A percentile compares a stretch with the other conserved stretches of the same genome.
phyloP scores from a whole-genome alignment of 176 grass and related monocot genomes.

The Panicum miliaceum region DNA sequence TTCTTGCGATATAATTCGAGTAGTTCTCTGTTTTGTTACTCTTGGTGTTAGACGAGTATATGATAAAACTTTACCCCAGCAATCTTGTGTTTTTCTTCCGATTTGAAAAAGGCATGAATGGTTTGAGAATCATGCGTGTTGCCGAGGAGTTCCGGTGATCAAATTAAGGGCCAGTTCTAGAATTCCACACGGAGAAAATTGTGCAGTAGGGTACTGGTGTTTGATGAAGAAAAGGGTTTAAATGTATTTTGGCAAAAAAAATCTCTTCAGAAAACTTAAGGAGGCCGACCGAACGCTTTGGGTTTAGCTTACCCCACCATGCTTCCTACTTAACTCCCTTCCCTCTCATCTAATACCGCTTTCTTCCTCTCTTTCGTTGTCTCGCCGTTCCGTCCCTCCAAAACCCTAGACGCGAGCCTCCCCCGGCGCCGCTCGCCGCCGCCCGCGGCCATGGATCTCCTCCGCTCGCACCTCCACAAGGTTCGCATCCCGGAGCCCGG shows the following conservation, averaged over 20 bases:
- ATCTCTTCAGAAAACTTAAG: background rate
- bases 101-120: background rate
- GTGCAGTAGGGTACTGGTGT: no score
- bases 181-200: background rate
- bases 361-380: background rate
- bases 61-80: background rate
- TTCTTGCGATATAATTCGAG: background rate
- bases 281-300: background rate
- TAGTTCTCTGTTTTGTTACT: no score
- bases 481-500: slow-evolving; percentile 95
- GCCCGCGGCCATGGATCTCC: slow-evolving; percentile 76
- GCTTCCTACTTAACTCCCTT: slow-evolving; percentile 9
- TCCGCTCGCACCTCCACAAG: slow-evolving; percentile 79
- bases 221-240: background rate
- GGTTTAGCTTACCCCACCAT: background rate
- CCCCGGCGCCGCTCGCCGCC: slow-evolving; percentile 1
- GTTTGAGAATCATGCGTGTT: background rate
- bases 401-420: slow-evolving; percentile 52
- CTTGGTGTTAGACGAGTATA: no score
- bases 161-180: background rate
- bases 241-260: background rate
- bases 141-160: background rate
- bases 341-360: background rate
- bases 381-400: slow-evolving; percentile 13
- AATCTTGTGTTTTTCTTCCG: background rate